Conservation (phyloP, 306 rosid genomes). For the Begonia loranthoides region DNA sequence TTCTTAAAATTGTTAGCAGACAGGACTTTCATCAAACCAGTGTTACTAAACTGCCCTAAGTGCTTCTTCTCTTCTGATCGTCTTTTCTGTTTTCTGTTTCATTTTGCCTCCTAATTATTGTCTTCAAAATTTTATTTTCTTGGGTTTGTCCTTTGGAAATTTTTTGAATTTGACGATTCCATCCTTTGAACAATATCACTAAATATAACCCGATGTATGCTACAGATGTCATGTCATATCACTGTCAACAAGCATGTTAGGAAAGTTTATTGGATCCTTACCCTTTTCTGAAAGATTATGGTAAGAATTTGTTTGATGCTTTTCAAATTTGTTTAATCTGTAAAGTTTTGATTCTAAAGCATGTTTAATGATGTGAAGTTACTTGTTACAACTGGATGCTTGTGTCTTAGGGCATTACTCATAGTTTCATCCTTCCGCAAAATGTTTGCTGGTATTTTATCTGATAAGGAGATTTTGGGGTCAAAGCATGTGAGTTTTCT, state of each 20-base stretch:
- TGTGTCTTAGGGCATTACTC: slow-evolving; percentile 65
- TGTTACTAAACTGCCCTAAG: neutral
- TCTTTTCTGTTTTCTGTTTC: neutral
- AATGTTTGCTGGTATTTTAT: slow-evolving; percentile 54
- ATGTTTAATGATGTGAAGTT: slow-evolving; percentile 12
- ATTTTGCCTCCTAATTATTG: too few species aligned
- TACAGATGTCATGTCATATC: slow-evolving; percentile 67
- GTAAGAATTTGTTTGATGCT: slow-evolving; percentile 22
- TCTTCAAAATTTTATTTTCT: too few species aligned
- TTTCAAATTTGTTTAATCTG: slow-evolving; percentile 8
- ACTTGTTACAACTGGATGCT: slow-evolving; percentile 9
- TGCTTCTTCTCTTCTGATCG: slow-evolving; percentile 1
- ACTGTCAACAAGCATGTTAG: slow-evolving; percentile 48
- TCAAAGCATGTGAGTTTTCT: slow-evolving; percentile 53
- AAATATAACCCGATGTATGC: neutral
- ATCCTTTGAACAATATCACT: neutral
- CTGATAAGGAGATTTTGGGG: slow-evolving; percentile 75
- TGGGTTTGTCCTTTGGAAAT: too few species aligned
- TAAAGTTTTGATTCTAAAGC: slow-evolving; percentile 5
- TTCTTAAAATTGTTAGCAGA: slow-evolving; percentile 5
- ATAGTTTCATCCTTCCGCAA: slow-evolving; percentile 55
- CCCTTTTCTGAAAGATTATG: slow-evolving; percentile 81
- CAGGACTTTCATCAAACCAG: slow-evolving; percentile 3
- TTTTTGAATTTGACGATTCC: too few species aligned
- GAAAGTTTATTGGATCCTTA: slow-evolving; percentile 55